Evolutionary conservation across 768 basidiomycete genomes (phyloP), one percentile per base, ranked within the genome.

Genomic region (Boletus subparvulus): DNA sequence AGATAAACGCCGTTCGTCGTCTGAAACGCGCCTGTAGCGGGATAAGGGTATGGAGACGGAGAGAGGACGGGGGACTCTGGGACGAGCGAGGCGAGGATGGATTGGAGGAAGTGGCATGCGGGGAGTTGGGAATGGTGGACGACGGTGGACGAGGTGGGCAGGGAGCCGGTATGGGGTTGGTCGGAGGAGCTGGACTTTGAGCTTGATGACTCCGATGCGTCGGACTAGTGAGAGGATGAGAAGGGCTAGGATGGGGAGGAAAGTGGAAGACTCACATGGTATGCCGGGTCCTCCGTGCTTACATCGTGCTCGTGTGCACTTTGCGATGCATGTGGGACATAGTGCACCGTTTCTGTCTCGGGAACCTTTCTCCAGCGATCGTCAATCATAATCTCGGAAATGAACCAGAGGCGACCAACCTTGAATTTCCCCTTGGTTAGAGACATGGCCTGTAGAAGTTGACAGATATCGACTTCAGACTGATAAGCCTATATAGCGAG

Each of bases 1-100:
- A 92, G 81, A 66, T 90, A 92, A 56, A 82, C 87, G 63, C 88
- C 88, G 73, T 81, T 79, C 46, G 86, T 87, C 53, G 86, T 89
- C 62, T 72, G 70, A 56, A 77, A 73, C 9, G 56, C 63, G 47
- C 60, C 69, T 54, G 67, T 54, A 12, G 47, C 54, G 61, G 70
- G 71, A 19, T 72, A 72, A 0, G 71, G 71, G 47, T 72, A 73
- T 1, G 71, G 71, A 6, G 30, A 67, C 0, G 71, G 71, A 47
- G 59, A 73, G 59, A 72, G 72, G 24, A 52, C 72, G 71, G 67
- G 70, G 39, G 71, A 72, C 9, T 66, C 71, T 43, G 70, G 75
- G 62, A 78, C 80, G 70, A 87, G 68, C 55, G 84, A 84, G 52
- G 77, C 76, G 62, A 80, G 81, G 61, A 87, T 78, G 60, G 79